Evolutionary conservation across 805 yeast species (phyloP).

Genomic region (Candida lessepsii): DNA sequence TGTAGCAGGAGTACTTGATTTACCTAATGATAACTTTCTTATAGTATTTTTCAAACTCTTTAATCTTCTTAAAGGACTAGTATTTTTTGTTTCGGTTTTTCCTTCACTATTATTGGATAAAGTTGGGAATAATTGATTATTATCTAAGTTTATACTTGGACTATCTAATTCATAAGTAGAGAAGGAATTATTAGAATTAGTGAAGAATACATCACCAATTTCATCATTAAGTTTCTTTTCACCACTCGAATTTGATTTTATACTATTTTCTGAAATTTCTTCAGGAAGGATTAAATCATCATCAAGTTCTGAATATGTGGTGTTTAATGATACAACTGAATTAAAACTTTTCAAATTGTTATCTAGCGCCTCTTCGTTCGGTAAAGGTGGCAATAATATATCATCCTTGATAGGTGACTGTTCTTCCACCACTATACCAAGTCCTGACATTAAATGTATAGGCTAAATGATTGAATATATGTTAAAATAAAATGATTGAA

Average conservation of each 20-base stretch:
- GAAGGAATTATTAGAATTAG: slow-evolving; percentile 13
- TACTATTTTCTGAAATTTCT: not conserved
- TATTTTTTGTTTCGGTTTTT: slow-evolving; percentile 5
- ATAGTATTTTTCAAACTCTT: slow-evolving; percentile 39
- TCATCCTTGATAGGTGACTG: slow-evolving; percentile 14
- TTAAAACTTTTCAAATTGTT: slow-evolving; percentile 1
- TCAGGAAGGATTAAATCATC: slow-evolving; percentile 1
- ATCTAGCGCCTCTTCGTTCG: slow-evolving; percentile 18
- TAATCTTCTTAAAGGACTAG: slow-evolving; percentile 34
- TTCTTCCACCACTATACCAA: slow-evolving; percentile 35
- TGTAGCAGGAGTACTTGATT: slow-evolving; percentile 7
- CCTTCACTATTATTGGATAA: slow-evolving; percentile 10
- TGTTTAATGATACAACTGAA: not conserved
- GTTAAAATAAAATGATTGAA: no score
- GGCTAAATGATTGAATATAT: no score
- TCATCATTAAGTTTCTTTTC: not conserved
- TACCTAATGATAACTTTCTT: slow-evolving; percentile 32
- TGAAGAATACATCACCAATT: slow-evolving; percentile 7
- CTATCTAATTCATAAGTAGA: slow-evolving; percentile 26
- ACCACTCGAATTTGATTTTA: slow-evolving; percentile 2
- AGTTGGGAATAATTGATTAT: slow-evolving; percentile 16
- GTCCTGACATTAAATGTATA: slow-evolving; percentile 23
- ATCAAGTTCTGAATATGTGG: slow-evolving; percentile 3
- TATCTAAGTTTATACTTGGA: slow-evolving; percentile 22
- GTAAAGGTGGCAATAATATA: slow-evolving; percentile 29